Conservation (phyloP, 148 eudicot genomes). For the Heliamphora exappendiculata region DNA sequence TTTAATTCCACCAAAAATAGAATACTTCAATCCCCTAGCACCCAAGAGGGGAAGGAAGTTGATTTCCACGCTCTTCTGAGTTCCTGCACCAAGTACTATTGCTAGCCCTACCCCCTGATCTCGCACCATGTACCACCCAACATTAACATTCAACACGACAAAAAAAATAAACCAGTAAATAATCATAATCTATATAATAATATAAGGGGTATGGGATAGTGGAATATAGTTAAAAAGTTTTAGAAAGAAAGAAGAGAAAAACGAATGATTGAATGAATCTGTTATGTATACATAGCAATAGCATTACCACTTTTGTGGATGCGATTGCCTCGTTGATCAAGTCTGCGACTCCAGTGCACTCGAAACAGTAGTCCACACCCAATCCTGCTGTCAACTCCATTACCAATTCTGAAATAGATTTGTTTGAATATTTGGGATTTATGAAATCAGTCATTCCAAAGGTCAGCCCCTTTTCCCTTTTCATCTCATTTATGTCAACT, state of each 20-base stretch:
- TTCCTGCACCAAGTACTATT: conserved; percentile 30
- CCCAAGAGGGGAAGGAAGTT: conserved; percentile 13
- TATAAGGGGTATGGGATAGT: too few relatives aligned
- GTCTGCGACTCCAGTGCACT: conserved; percentile 42
- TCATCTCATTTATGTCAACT: conserved; percentile 32
- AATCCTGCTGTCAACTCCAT: conserved; percentile 36
- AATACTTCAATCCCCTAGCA: conserved; percentile 31
- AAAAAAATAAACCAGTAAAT: too few relatives aligned
- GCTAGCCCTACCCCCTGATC: conserved; percentile 37
- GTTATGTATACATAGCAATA: neutral
- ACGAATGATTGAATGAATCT: neutral
- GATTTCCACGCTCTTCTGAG: conserved; percentile 12
- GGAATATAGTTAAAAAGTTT: too few relatives aligned
- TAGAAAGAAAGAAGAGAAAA: too few relatives aligned
- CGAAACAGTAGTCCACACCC: conserved; percentile 47
- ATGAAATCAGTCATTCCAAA: conserved; percentile 56
- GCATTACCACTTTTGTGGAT: conserved; percentile 23
- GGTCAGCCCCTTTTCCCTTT: conserved; percentile 23
- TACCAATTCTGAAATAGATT: conserved; percentile 35
- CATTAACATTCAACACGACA: too few relatives aligned
- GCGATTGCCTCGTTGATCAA: conserved; percentile 34
- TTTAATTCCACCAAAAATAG: conserved; percentile 37
- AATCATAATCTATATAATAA: too few relatives aligned
- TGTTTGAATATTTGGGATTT: conserved; percentile 26
- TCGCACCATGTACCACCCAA: neutral